Conservation (phyloP, 306 rosid genomes). For the Myrica gale region DNA sequence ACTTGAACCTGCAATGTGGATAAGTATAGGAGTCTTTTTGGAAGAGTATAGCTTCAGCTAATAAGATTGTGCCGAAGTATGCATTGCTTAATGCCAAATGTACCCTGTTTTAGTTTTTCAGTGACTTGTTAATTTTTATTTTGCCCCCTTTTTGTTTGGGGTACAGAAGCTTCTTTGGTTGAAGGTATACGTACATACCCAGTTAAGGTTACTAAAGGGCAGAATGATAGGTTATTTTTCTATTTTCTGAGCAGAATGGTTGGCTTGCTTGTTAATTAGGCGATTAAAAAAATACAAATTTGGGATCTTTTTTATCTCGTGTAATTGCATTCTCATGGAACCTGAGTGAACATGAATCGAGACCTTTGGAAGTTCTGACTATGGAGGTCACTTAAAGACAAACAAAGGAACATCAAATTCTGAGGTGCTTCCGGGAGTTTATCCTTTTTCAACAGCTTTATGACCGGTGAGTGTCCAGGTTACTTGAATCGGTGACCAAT, state of each 20-base stretch:
- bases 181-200: slow-evolving; percentile 24
- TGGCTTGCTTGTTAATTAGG: background rate
- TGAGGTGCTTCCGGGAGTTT: background rate
- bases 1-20: slow-evolving; percentile 35
- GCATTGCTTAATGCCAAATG: slow-evolving; percentile 13
- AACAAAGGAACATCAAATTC: background rate
- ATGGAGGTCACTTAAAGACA: background rate
- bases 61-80: slow-evolving; percentile 12
- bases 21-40: slow-evolving; percentile 19
- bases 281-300: too few species aligned
- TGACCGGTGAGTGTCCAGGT: background rate
- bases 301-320: too few species aligned
- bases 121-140: background rate
- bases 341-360: too few species aligned
- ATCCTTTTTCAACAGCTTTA: background rate
- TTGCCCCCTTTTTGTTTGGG: slow-evolving; percentile 4
- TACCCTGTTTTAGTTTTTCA: background rate
- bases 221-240: background rate
- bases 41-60: slow-evolving; percentile 24
- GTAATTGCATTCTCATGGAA: too few species aligned
- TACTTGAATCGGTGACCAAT: background rate
- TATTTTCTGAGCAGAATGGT: background rate
- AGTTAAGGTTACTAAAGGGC: slow-evolving; percentile 5
- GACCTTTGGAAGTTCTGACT: background rate
- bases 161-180: slow-evolving; percentile 22